Percentiles rank a stretch among this genome's conserved stretches.
Conservation (phyloP, 2,329 filamentous ascomycete species). For the Sporothrix phasma region DNA sequence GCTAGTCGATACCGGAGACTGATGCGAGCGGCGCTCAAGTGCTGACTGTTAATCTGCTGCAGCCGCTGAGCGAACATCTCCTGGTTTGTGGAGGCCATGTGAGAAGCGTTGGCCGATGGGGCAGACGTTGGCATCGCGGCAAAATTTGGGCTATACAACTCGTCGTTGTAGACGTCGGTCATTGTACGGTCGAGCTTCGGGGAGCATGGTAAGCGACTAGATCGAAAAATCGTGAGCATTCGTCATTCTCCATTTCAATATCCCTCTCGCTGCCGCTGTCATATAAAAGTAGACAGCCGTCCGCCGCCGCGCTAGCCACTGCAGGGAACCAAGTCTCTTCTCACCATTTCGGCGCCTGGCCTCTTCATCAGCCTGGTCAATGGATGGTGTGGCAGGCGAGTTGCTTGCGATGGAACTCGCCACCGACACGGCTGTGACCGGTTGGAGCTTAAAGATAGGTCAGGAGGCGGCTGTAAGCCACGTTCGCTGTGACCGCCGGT, state of each 20-base stretch:
- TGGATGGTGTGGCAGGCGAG: slow-evolving; percentile 49
- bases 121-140: slow-evolving; percentile 47
- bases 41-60: slow-evolving; percentile 67
- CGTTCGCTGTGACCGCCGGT: slow-evolving; percentile 27
- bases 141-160: slow-evolving; percentile 67
- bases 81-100: slow-evolving; percentile 41
- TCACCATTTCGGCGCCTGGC: slow-evolving; percentile 47
- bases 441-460: slow-evolving; percentile 32
- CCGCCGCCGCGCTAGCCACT: neutral
- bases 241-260: slow-evolving; percentile 30
- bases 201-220: slow-evolving; percentile 48
- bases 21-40: slow-evolving; percentile 45
- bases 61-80: slow-evolving; percentile 65
- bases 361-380: slow-evolving; percentile 36
- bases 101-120: slow-evolving; percentile 33
- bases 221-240: slow-evolving; percentile 56
- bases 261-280: slow-evolving; percentile 20
- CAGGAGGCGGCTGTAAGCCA: slow-evolving; percentile 36
- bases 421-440: slow-evolving; percentile 46
- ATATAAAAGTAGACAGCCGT: slow-evolving; percentile 10
- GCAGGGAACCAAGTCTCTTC: slow-evolving; percentile 19
- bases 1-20: slow-evolving; percentile 36
- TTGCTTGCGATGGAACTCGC: slow-evolving; percentile 48
- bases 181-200: slow-evolving; percentile 80
- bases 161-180: slow-evolving; percentile 75